These are phyloP conservation scores for Dendrocalamus sinicus DNA, from an alignment of 176 grass and related monocot species.

Conservation along the genomic window DNA sequence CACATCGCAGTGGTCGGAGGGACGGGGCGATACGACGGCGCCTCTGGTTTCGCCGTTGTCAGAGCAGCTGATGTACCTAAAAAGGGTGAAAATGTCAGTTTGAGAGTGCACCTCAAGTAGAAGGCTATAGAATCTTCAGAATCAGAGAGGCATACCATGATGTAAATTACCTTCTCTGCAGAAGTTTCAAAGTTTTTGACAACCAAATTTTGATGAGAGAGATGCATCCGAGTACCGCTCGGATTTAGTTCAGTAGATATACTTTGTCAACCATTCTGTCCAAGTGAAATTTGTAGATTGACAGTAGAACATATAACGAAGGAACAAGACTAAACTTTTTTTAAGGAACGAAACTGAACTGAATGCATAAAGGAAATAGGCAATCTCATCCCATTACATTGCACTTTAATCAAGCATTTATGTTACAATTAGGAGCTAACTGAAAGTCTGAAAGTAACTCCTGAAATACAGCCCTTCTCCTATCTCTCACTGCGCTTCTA, in stretches of 20 bases:
- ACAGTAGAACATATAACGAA: not conserved
- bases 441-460: constrained; percentile 31
- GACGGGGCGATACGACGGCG: constrained; percentile 52
- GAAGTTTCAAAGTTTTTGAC: not conserved
- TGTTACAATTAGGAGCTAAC: constrained; percentile 49
- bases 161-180: not conserved
- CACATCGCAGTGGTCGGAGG: constrained; percentile 79
- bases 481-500: constrained; percentile 26
- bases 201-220: not conserved
- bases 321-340: not conserved
- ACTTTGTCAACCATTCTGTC: not conserved
- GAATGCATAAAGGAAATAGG: not conserved
- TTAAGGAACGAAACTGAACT: not conserved
- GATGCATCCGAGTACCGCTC: not conserved
- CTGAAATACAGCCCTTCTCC: constrained; percentile 33
- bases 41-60: constrained; percentile 60
- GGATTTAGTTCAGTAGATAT: not conserved
- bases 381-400: constrained; percentile 33
- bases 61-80: not conserved
- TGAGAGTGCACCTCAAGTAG: constrained; percentile 66
- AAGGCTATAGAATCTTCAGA: not conserved
- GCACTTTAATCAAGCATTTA: constrained; percentile 24
- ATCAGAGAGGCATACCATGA: not conserved
- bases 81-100: constrained; percentile 13
- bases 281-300: not conserved